A percentile compares a stretch with the other conserved stretches of the same genome.
Evolutionary conservation across 495 filamentous ascomycete genomes (phyloP).

Genomic region (Penicillium desertorum): DNA sequence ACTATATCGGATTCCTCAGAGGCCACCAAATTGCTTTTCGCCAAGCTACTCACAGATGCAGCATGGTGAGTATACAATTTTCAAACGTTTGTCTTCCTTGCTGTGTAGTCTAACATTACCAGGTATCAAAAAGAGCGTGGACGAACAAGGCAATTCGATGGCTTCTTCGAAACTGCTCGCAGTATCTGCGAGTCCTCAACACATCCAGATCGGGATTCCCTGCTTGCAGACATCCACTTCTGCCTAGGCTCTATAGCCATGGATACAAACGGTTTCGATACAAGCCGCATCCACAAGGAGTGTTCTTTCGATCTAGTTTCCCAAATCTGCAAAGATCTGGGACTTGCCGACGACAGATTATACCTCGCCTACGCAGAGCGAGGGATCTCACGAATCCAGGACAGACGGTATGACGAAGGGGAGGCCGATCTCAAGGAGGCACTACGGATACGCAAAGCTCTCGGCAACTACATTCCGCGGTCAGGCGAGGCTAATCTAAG

Average conservation of each 20-base stretch:
- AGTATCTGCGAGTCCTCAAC: slow-evolving; percentile 10
- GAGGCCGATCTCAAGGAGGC: slow-evolving; percentile 1
- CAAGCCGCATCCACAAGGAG: slow-evolving; percentile 18
- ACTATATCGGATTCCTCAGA: slow-evolving; percentile 9
- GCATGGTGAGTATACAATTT: slow-evolving; percentile 17
- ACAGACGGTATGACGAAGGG: not conserved
- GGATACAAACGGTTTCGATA: slow-evolving; percentile 14
- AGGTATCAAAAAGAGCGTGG: slow-evolving; percentile 24
- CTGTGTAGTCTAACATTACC: not conserved
- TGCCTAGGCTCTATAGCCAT: slow-evolving; percentile 20
- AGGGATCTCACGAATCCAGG: slow-evolving; percentile 2
- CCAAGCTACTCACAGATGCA: slow-evolving; percentile 25
- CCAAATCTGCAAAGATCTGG: slow-evolving; percentile 13
- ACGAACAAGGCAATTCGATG: slow-evolving; percentile 18
- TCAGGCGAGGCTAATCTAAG: not conserved
- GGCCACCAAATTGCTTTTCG: slow-evolving; percentile 17
- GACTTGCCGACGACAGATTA: slow-evolving; percentile 15
- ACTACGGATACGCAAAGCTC: not conserved
- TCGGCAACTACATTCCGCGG: not conserved
- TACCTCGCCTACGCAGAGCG: slow-evolving; percentile 18
- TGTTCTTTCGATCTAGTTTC: slow-evolving; percentile 11
- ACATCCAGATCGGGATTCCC: slow-evolving; percentile 21
- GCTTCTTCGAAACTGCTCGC: slow-evolving; percentile 20
- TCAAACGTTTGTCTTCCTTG: not conserved
- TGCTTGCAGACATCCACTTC: slow-evolving; percentile 21